Conservation (phyloP, 768 basidiomycete genomes). For the Russula brevipes region DNA sequence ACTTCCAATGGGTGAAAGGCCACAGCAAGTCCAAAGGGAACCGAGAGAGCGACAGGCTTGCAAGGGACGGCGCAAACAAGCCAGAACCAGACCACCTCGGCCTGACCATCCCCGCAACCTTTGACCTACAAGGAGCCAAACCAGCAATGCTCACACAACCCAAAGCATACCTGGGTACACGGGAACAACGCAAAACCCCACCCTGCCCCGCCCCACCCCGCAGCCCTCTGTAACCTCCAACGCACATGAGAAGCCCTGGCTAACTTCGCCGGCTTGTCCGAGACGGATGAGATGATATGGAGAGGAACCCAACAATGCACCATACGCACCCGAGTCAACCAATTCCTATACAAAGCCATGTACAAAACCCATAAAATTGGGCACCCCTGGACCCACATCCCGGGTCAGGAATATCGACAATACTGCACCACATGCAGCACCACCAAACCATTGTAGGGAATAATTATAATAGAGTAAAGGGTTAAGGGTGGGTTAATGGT, state of each 20-base stretch:
- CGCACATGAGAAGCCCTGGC: not conserved
- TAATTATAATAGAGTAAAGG: no score
- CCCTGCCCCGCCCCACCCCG: accelerated
- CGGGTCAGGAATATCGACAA: not conserved
- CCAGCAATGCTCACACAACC: not conserved
- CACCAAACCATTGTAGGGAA: no score
- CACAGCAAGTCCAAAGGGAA: not conserved
- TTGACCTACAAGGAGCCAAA: not conserved
- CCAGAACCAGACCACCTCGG: no score
- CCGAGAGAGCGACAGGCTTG: not conserved
- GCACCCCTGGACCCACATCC: not conserved
- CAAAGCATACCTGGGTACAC: not conserved
- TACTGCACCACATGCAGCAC: not conserved
- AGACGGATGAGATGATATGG: not conserved
- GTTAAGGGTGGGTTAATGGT: no score
- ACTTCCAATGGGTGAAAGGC: not conserved
- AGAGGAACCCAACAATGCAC: accelerated
- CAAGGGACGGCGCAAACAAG: no score
- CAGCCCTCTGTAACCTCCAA: no score
- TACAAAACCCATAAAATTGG: not conserved
- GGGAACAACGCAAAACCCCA: not conserved
- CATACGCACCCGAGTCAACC: not conserved
- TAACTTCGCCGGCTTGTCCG: accelerated
- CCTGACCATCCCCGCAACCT: no score
- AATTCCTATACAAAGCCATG: not conserved